Percentiles rank a stretch among this genome's conserved stretches.
Conservation (phyloP, 2,329 filamentous ascomycete genomes). For the Pezicula rhizophila region DNA sequence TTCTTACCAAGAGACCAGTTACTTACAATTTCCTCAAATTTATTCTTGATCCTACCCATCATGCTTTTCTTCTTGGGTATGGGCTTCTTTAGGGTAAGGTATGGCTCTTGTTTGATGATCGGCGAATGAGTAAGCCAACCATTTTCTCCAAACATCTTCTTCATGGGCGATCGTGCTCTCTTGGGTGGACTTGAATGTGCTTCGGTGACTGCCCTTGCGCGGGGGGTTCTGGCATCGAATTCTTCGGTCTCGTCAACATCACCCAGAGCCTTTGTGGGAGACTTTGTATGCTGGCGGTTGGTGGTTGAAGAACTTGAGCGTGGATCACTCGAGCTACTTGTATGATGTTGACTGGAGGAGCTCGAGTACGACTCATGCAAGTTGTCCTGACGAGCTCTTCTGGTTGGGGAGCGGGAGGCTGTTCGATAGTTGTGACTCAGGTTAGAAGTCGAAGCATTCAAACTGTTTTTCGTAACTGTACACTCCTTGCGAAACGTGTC, state of each 20-base stretch:
- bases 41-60: constrained; percentile 23
- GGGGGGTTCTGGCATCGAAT: neutral
- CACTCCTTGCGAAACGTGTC: too few relatives aligned
- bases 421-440: neutral
- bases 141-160: constrained; percentile 27
- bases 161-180: constrained; percentile 27
- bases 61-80: constrained; percentile 17
- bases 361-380: neutral
- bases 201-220: neutral
- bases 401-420: neutral
- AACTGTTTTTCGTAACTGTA: too few relatives aligned
- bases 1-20: neutral
- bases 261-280: constrained; percentile 11
- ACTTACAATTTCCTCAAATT: constrained; percentile 25
- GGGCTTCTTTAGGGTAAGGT: constrained; percentile 7
- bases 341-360: neutral
- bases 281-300: constrained; percentile 9
- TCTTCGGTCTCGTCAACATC: constrained; percentile 17
- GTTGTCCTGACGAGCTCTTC: neutral
- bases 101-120: neutral
- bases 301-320: neutral
- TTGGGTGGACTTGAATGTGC: constrained; percentile 4
- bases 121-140: constrained; percentile 25
- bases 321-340: neutral
- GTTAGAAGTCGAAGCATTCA: too few relatives aligned